Evolutionary conservation across 139 green algal species (phyloP).

Genomic region (Chlorella sp.): DNA sequence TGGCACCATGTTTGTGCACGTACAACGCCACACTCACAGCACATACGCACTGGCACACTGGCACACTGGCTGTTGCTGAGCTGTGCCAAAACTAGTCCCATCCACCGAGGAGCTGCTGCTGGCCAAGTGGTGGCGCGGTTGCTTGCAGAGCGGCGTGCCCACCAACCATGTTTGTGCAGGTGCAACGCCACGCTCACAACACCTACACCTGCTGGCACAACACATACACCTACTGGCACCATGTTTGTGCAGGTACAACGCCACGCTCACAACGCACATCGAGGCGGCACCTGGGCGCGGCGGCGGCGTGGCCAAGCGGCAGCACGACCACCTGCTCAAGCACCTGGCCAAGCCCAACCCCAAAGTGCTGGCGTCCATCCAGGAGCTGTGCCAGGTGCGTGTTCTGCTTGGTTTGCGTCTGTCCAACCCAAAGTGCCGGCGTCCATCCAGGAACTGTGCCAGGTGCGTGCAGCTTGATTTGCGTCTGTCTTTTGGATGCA

Average conservation of each 20-base stretch:
- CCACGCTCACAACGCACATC: slow-evolving; percentile 84
- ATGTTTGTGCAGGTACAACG: slow-evolving; percentile 69
- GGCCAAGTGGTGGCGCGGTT: too few species aligned
- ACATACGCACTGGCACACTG: too few species aligned
- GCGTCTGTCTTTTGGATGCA: too few species aligned
- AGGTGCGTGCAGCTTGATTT: too few species aligned
- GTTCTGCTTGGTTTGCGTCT: too few species aligned
- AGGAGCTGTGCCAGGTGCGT: slow-evolving; percentile 40
- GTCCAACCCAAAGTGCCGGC: slow-evolving; percentile 48
- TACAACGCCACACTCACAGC: slow-evolving; percentile 96
- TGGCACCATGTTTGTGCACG: background rate
- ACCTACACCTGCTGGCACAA: too few species aligned
- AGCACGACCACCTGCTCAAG: slow-evolving; percentile 71
- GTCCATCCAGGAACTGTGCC: slow-evolving; percentile 40
- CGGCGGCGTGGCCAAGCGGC: slow-evolving; percentile 58
- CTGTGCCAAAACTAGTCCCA: too few species aligned
- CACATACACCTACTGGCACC: background rate
- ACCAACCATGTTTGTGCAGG: too few species aligned
- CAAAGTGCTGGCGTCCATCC: slow-evolving; percentile 38
- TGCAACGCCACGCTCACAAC: too few species aligned
- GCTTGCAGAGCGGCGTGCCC: too few species aligned
- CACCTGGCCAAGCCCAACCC: slow-evolving; percentile 60
- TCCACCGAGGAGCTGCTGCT: too few species aligned
- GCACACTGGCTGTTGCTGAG: too few species aligned
- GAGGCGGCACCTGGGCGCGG: slow-evolving; percentile 32